Evolutionary conservation across 495 filamentous ascomycete species (phyloP).

Genomic region (Evernia prunastri): DNA sequence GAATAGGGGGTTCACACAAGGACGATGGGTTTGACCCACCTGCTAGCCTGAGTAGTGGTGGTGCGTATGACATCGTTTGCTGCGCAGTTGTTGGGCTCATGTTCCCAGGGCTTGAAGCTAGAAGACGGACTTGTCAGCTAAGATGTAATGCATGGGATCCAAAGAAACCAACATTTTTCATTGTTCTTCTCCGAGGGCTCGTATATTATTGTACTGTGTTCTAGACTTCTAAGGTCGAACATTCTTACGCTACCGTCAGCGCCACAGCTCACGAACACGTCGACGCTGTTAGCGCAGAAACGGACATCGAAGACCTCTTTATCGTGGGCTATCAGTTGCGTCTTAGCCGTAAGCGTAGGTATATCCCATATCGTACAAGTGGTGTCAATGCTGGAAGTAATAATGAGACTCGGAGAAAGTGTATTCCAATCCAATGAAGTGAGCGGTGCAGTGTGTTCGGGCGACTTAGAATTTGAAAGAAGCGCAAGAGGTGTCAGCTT

Average conservation of each 20-base stretch:
- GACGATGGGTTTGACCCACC: conserved; percentile 35
- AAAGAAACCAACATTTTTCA: conserved; percentile 50
- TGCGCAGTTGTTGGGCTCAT: conserved; percentile 60
- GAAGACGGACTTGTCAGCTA: conserved; percentile 8
- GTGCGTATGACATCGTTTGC: conserved; percentile 71
- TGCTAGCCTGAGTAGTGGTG: conserved; percentile 78
- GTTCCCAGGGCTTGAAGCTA: conserved; percentile 44
- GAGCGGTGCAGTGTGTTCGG: conserved; percentile 92
- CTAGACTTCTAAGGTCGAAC: conserved; percentile 94
- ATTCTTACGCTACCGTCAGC: conserved; percentile 97
- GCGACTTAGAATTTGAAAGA: conserved; percentile 94
- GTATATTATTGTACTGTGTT: conserved; percentile 99
- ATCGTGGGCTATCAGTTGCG: conserved; percentile 96
- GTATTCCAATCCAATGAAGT: conserved; percentile 98
- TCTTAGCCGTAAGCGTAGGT: conserved; percentile 94
- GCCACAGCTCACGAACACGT: conserved; percentile 96
- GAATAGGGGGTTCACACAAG: background rate
- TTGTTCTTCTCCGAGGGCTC: conserved; percentile 88
- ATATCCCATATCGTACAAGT: conserved; percentile 99
- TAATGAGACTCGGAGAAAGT: conserved; percentile 90
- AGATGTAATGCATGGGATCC: background rate
- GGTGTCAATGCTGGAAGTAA: conserved; percentile 97
- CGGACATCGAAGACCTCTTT: conserved; percentile 98
- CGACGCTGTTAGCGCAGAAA: conserved; percentile 92
- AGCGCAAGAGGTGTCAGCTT: conserved; percentile 92